Conservation (phyloP, 305 asterid genomes). For the Fraxinus platypoda region DNA sequence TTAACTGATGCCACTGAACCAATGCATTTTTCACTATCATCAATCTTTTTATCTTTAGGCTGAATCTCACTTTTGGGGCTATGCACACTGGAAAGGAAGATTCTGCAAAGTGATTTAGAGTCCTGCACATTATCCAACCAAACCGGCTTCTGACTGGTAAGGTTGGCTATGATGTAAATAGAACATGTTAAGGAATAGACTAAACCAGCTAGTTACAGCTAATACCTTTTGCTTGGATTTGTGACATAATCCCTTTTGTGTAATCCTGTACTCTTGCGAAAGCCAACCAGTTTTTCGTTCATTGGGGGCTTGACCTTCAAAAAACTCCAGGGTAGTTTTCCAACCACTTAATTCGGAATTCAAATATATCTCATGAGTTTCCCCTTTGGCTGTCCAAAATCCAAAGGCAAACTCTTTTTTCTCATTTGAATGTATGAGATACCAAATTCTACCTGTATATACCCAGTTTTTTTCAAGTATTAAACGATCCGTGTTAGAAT, state of each 20-base stretch:
- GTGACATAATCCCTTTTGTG: not conserved
- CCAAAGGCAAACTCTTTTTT: not conserved
- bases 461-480: not conserved
- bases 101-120: conserved; percentile 5
- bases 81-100: not conserved
- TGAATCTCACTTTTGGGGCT: not conserved
- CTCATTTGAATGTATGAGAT: not conserved
- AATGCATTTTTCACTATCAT: not conserved
- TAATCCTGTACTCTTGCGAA: not conserved
- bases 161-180: not conserved
- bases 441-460: not conserved
- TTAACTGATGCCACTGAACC: not conserved
- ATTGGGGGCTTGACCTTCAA: not conserved
- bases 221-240: not conserved
- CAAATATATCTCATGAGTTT: not conserved
- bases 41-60: not conserved
- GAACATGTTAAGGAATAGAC: not conserved
- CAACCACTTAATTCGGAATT: not conserved
- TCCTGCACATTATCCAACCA: conserved; percentile 10
- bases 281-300: not conserved
- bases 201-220: not conserved
- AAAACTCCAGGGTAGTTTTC: not conserved
- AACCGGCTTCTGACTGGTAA: conserved; percentile 8
- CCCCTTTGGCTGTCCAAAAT: not conserved
- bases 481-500: not conserved